Evolutionary conservation across 1,284 basidiomycete species (phyloP).

Genomic region (Mycena sp.): DNA sequence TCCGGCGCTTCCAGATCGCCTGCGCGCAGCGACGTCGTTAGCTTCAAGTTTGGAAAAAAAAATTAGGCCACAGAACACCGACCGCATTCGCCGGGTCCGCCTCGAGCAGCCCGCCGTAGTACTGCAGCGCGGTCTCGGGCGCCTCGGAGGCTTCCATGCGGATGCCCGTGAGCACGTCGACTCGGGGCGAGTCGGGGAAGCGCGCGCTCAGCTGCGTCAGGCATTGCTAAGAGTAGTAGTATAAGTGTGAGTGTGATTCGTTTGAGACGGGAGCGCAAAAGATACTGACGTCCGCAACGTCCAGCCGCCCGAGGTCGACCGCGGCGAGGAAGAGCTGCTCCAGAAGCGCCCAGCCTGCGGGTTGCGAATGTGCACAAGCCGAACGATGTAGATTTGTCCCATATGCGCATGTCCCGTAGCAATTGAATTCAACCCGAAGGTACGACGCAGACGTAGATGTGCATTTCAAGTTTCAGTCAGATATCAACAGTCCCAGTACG

Average conservation of each 20-base stretch:
- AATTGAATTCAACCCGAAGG: no score
- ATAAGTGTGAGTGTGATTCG: no score
- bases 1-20: conserved; percentile 87
- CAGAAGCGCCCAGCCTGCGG: conserved; percentile 83
- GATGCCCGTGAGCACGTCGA: conserved; percentile 87
- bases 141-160: conserved; percentile 81
- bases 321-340: conserved; percentile 92
- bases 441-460: neutral
- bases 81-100: conserved; percentile 84
- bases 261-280: conserved; percentile 27
- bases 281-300: conserved; percentile 83
- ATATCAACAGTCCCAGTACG: no score
- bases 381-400: no score
- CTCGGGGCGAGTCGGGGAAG: conserved; percentile 87
- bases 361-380: conserved; percentile 23
- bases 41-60: neutral
- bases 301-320: conserved; percentile 81
- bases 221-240: conserved; percentile 51
- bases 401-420: no score
- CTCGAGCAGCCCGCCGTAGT: conserved; percentile 75
- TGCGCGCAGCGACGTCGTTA: conserved; percentile 46
- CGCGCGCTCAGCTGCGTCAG: conserved; percentile 71
- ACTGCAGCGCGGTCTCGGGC: conserved; percentile 69
- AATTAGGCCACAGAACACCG: conserved; percentile 41
- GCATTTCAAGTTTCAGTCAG: no score